Evolutionary conservation across 176 grass and related monocot genomes (phyloP), one percentile per base, ranked within the genome.

Genomic region (Areca catechu): DNA sequence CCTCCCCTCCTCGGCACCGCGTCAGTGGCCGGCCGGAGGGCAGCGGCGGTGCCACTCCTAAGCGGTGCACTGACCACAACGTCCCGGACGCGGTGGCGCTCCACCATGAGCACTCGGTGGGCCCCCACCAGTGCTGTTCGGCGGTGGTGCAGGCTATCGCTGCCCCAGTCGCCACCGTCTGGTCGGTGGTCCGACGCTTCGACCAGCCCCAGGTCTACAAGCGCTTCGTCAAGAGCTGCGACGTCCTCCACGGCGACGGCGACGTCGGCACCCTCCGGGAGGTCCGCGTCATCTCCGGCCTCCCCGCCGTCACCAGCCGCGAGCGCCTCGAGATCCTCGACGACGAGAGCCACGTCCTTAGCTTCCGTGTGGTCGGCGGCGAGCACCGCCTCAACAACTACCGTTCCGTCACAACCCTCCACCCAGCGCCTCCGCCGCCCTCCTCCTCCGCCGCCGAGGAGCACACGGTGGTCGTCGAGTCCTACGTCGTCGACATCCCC

Each of bases 151-250:
- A 82, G 53, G n/a, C 52, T 16, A 67, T 90, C 24, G 68, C 63
- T 28, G 80, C 86, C 20, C 80, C 83, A 15, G 82, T 54, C 29
- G 71, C 80, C 16, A 66, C 49, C 5, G 91, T 96, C 62, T 96
- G 91, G 91, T 87, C 86, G 19, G 71, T 96, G 56, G 83, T 96
- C 20, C 83, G 91, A 22, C 80, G 86, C 49, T 96, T 96, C 75
- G 91, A 96, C 68, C 73, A 18, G 25, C 86, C 91, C 2, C 86
- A 96, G 63, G 76, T 57, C 65, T 96, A 96, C 83, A 96, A 96
- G 68, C 34, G 54, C 68, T 90, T 96, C 77, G 64, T 96, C 65
- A 58, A 58, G 65, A 96, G 83, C 67, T 96, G 86, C 61, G 70
- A 51, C 24, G 25, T 96, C n/a, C 74, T 96, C 28, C 63, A 82